These are phyloP conservation scores for Albugo laibachii DNA, from an alignment of 352 stramenopile species.

Conservation along the genomic window DNA sequence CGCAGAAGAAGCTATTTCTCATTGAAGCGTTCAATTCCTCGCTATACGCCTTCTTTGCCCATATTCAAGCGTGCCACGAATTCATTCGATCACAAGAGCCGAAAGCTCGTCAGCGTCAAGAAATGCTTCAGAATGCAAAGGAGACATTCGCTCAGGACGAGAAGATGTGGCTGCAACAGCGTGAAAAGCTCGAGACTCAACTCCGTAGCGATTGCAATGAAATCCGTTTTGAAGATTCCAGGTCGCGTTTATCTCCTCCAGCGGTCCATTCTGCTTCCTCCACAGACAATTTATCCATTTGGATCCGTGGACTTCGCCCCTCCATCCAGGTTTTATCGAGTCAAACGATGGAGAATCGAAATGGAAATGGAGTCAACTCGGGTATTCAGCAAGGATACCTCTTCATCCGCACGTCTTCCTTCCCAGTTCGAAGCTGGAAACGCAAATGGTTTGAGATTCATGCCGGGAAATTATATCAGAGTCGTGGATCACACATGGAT, in stretches of 20 bases:
- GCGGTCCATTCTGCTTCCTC: no score
- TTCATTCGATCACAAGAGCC: conserved; percentile 61
- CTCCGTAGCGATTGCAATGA: conserved; percentile 20
- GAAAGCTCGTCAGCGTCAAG: conserved; percentile 36
- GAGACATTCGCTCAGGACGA: conserved; percentile 58
- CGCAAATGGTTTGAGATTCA: conserved; percentile 77
- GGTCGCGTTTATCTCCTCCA: conserved; percentile 1
- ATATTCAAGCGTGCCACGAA: conserved; percentile 68
- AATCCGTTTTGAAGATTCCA: no score
- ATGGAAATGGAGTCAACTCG: conserved; percentile 8
- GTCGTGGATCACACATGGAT: conserved; percentile 56
- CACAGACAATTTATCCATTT: not conserved
- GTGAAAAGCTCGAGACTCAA: conserved; percentile 30
- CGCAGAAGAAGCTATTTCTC: conserved; percentile 69
- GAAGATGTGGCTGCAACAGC: conserved; percentile 46
- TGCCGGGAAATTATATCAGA: conserved; percentile 68
- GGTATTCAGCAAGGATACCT: conserved; percentile 61
- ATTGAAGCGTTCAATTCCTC: conserved; percentile 74
- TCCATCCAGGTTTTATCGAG: conserved; percentile 59
- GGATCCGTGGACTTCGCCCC: conserved; percentile 21
- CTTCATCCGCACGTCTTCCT: conserved; percentile 69
- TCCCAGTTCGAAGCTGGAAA: conserved; percentile 70
- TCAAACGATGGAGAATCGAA: conserved; percentile 35
- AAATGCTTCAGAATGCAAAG: conserved; percentile 37
- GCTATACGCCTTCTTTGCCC: conserved; percentile 53